These are phyloP conservation scores for Phalaenopsis aphrodite DNA, from an alignment of 106 monocot genomes.

Conservation along the genomic window DNA sequence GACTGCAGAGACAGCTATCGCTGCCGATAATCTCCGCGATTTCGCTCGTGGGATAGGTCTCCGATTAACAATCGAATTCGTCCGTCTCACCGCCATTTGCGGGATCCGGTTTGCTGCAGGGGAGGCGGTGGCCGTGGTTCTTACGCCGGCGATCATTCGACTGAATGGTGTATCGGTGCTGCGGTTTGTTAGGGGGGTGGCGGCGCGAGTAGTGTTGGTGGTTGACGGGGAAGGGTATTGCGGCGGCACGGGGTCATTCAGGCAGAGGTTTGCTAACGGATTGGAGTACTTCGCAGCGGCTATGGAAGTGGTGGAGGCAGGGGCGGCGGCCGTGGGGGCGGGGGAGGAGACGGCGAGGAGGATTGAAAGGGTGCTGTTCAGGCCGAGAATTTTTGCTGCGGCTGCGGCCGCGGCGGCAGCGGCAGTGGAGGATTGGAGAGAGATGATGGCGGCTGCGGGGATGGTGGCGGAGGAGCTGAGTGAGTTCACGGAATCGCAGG, in stretches of 20 bases:
- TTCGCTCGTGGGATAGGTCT: slow-evolving; percentile 46
- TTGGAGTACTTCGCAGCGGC: slow-evolving; percentile 39
- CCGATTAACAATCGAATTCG: slow-evolving; percentile 38
- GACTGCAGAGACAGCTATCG: slow-evolving; percentile 45
- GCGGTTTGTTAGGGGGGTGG: slow-evolving; percentile 31
- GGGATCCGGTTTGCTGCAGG: slow-evolving; percentile 24
- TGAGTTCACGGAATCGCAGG: slow-evolving; percentile 62
- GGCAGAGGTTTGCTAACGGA: slow-evolving; percentile 24
- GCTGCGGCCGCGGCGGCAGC: slow-evolving; percentile 16
- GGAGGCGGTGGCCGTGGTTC: slow-evolving; percentile 38
- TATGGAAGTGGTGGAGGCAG: slow-evolving; percentile 40
- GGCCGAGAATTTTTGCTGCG: slow-evolving; percentile 29
- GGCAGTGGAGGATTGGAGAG: slow-evolving; percentile 25
- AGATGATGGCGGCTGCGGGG: slow-evolving; percentile 32
- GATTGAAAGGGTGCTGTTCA: slow-evolving; percentile 31
- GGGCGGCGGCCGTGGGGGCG: slow-evolving; percentile 20
- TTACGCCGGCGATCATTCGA: slow-evolving; percentile 35
- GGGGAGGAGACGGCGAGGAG: slow-evolving; percentile 26
- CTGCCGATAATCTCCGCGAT: slow-evolving; percentile 70
- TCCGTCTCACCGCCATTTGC: slow-evolving; percentile 26
- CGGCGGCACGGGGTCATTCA: slow-evolving; percentile 15
- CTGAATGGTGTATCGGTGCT: slow-evolving; percentile 25
- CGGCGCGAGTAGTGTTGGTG: slow-evolving; percentile 35
- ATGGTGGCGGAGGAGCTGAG: slow-evolving; percentile 33
- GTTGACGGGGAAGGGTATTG: slow-evolving; percentile 33